A percentile compares a stretch with the other conserved stretches of the same genome.
Evolutionary conservation across 2,329 filamentous ascomycete genomes (phyloP).

Genomic region (Pseudogymnoascus sp.): DNA sequence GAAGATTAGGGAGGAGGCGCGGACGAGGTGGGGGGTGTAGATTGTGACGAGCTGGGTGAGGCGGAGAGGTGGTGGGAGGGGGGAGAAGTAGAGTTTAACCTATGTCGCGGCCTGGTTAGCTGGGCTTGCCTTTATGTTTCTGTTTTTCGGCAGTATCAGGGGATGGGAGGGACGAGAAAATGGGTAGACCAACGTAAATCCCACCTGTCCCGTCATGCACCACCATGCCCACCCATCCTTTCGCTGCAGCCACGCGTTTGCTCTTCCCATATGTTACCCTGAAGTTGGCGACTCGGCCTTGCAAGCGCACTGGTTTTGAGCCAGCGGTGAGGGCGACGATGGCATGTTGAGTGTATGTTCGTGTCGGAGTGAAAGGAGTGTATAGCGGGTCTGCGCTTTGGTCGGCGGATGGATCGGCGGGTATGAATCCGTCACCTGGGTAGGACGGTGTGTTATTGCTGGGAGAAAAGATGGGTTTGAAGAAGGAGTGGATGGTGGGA

Average conservation of each 20-base stretch:
- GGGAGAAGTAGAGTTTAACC: constrained; percentile 44
- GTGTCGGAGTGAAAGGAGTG: constrained; percentile 33
- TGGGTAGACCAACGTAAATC: constrained; percentile 37
- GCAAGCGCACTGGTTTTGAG: constrained; percentile 41
- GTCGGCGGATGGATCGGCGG: constrained; percentile 33
- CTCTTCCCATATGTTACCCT: constrained; percentile 35
- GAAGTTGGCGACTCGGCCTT: constrained; percentile 49
- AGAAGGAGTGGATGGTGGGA: background rate
- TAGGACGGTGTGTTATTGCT: constrained; percentile 9
- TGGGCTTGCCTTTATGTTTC: no score
- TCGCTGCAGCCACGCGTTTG: constrained; percentile 36
- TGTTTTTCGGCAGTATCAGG: background rate
- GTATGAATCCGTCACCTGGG: constrained; percentile 45
- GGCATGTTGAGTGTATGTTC: constrained; percentile 38
- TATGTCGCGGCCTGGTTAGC: constrained; percentile 18
- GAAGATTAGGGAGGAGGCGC: constrained; percentile 24
- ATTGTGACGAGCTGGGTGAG: constrained; percentile 47
- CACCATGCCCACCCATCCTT: constrained; percentile 44
- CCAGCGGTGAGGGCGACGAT: constrained; percentile 43
- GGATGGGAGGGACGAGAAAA: background rate
- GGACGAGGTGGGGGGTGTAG: constrained; percentile 47
- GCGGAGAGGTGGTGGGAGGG: constrained; percentile 33
- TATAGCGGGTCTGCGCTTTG: constrained; percentile 30
- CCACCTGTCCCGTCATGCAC: constrained; percentile 48
- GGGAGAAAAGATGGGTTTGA: background rate